These are phyloP conservation scores for Phoenix dactylifera DNA, from an alignment of 176 grass and related monocot species.

Conservation along the genomic window DNA sequence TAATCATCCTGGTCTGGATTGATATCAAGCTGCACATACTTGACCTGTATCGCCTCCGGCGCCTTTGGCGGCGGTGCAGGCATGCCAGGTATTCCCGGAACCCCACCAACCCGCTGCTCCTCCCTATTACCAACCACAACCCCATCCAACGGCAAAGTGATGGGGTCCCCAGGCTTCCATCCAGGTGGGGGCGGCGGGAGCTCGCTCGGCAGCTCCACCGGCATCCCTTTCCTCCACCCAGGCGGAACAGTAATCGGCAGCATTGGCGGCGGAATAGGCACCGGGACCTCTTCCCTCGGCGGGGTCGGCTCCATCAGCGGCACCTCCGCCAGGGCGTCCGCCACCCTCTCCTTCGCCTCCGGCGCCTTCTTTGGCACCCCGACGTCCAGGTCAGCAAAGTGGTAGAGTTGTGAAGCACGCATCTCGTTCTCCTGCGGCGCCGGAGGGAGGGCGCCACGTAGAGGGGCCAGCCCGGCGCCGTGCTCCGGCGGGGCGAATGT, in stretches of 20 bases:
- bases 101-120: conserved; percentile 24
- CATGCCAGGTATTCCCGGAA: conserved; percentile 5
- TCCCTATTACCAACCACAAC: conserved; percentile 44
- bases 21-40: conserved; percentile 73
- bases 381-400: conserved; percentile 73
- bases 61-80: conserved; percentile 9
- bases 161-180: conserved; percentile 91
- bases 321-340: conserved; percentile 20
- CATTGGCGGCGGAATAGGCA: conserved; percentile 9
- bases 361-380: conserved; percentile 62
- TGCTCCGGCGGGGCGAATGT: conserved; percentile 96
- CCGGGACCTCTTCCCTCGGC: conserved; percentile 32
- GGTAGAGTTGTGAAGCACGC: conserved; percentile 75
- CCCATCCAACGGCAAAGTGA: conserved; percentile 40
- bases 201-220: conserved; percentile 26
- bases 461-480: conserved; percentile 63
- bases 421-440: conserved; percentile 89
- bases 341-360: conserved; percentile 44
- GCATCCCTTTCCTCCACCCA: conserved; percentile 38
- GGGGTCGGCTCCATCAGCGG: conserved; percentile 44
- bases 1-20: conserved; percentile 33
- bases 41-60: conserved; percentile 46
- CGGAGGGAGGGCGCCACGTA: conserved; percentile 61
- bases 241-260: conserved; percentile 64
- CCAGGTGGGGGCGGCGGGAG: conserved; percentile 54